These are phyloP conservation scores for Hypoxylon fuscum DNA, from an alignment of 495 filamentous ascomycete species.

Conservation along the genomic window DNA sequence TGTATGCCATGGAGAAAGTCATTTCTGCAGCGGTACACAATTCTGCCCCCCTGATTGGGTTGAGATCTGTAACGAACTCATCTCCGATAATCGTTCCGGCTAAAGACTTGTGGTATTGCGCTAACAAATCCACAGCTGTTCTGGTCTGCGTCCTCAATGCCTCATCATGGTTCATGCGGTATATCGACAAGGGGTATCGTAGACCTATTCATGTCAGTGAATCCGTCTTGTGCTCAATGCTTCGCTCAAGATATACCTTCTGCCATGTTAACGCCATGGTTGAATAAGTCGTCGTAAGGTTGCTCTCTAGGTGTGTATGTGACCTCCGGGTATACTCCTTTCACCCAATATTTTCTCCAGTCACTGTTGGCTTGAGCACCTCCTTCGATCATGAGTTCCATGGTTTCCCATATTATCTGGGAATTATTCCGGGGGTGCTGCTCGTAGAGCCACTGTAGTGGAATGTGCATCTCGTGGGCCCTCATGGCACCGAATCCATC, in stretches of 20 bases:
- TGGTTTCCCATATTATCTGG: conserved; percentile 45
- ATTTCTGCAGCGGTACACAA: conserved; percentile 46
- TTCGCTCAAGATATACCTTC: conserved; percentile 33
- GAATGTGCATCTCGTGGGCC: conserved; percentile 59
- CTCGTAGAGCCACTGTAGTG: conserved; percentile 67
- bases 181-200: conserved; percentile 44
- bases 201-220: conserved; percentile 35
- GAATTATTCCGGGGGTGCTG: conserved; percentile 46
- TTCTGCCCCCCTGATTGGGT: conserved; percentile 45
- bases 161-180: conserved; percentile 44
- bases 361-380: conserved; percentile 49
- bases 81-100: conserved; percentile 46
- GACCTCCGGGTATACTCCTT: conserved; percentile 44
- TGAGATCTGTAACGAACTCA: conserved; percentile 44
- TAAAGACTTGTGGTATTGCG: conserved; percentile 45
- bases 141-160: conserved; percentile 41
- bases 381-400: conserved; percentile 48
- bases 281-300: conserved; percentile 35
- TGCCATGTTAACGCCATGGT: conserved; percentile 45
- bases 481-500: conserved; percentile 58
- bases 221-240: conserved; percentile 12
- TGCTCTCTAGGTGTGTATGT: conserved; percentile 38
- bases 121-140: conserved; percentile 42
- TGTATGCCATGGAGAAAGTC: conserved; percentile 46
- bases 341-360: conserved; percentile 43